Base-by-base conservation (phyloP, 108 stramenopile genomes). In the Chaetoceros tenuissimus region DNA sequence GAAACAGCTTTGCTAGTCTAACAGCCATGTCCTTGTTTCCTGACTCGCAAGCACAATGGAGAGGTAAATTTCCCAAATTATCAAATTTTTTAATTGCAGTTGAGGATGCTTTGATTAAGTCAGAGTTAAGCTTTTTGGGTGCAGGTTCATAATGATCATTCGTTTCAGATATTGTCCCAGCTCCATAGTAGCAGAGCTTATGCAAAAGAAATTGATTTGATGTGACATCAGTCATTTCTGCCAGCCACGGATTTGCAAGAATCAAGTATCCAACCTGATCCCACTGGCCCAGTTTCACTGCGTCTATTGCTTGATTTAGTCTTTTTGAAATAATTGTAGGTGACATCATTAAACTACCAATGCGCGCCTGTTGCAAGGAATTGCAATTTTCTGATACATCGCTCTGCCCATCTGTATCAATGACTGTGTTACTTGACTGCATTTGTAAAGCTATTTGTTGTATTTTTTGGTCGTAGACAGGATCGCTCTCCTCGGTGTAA, bases 161-260 rank as follows among this genome's bases (percentile, higher is more conserved):
- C 1, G 57, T 54, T 20, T 44, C 69, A 48, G 48, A 46, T 21
- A 54, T 46, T 48, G 63, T 63, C 7, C 75, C 73, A 7, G 64
- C 72, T 31, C 91, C 84, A 67, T 72, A 87, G 24, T 84, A 71
- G 21, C 87, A 75, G 40, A 92, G 68, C 30, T 79, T 79, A 57
- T 92, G 91, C 29, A 89, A 57, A n/a, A 92, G 54, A 51, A 64
- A 81, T 62, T 89, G 91, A 40, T 80, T 76, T 51, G 80, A 84
- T n/a, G 79, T 72, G 55, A 88, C 53, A 58, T 92, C 87, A 31
- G 75, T 78, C 91, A 92, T 92, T 48, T 92, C 91, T 46, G 85
- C 83, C 16, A 92, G 69, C 79, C 78, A 75, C 10, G 87, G 91
- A 61, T 92, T 87, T 2, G 91, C 91, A 52, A 71, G 78, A 30